Conservation (phyloP, 108 stramenopile genomes). For the Pseudonitzschia pungens region DNA sequence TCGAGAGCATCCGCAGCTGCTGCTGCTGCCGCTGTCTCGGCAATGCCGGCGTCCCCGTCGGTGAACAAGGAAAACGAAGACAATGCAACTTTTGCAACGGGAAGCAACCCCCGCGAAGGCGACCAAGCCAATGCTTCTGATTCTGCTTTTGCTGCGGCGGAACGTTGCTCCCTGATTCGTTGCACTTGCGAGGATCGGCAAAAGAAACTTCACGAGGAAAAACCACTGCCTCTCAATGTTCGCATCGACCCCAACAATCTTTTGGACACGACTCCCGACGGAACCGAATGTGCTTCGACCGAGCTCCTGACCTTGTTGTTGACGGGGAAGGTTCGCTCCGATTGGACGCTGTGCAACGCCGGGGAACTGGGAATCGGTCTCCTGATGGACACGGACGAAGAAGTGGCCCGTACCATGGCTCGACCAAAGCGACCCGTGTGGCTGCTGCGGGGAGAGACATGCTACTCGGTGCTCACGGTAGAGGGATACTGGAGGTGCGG, state of each 20-base stretch:
- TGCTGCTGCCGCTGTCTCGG: too few relatives aligned
- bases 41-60: not conserved
- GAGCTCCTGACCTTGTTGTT: constrained; percentile 72
- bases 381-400: constrained; percentile 26
- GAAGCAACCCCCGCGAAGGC: not conserved
- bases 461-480: constrained; percentile 58
- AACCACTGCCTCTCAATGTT: constrained; percentile 13
- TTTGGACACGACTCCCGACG: constrained; percentile 31
- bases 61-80: not conserved
- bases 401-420: constrained; percentile 38
- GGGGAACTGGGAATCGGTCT: constrained; percentile 65
- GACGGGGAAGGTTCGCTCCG: constrained; percentile 49
- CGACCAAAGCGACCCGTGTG: constrained; percentile 69
- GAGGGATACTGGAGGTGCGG: constrained; percentile 19
- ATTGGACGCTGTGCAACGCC: constrained; percentile 58
- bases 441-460: constrained; percentile 64
- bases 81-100: not conserved
- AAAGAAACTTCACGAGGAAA: constrained; percentile 13
- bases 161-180: constrained; percentile 31
- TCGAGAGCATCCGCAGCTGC: not conserved
- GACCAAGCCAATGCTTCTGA: not conserved
- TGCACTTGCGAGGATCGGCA: constrained; percentile 44
- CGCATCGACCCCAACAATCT: constrained; percentile 27
- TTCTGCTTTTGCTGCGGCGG: not conserved
- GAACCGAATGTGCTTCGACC: constrained; percentile 53